Evolutionary conservation across 2,329 filamentous ascomycete genomes (phyloP), one percentile per base, ranked within the genome.

Genomic region (Alternaria consortialis): DNA sequence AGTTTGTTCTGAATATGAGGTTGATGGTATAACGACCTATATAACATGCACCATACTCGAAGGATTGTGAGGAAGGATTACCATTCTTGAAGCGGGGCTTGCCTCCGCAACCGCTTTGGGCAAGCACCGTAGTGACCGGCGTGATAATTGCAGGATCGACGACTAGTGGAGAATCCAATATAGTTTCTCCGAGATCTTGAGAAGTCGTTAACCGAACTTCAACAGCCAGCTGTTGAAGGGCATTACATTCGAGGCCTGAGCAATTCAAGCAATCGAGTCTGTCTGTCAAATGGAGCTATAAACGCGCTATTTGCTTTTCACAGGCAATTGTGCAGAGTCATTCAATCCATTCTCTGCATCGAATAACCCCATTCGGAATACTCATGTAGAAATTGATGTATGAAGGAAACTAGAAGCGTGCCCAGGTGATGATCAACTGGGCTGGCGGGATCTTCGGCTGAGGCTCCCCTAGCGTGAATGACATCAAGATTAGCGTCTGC

Each of bases 111-210:
- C 25, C 17, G 27, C 8, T 56, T 20, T 17, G 11, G 32, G 40
- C 13, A 56, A 39, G 39, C 46, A 34, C 53, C 52, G 12, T 32
- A 27, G 31, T 39, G 15, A 54, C 29, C 20, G 40, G 42, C 51
- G 20, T 32, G 20, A 46, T 20, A 29, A 32, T 40, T 39, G 46
- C 23, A 48, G 15, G n/a, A 47, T 54, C 36, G 20, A 40, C 11
- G 17, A 27, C 15, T 42, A 43, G 51, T 29, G 51, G 39, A 6
- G n/a, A 34, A 11, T 15, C 39, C 23, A 31, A 44, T 44, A 11
- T 53, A 53, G 23, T 25, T 53, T n/a, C 15, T 50, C 46, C 46
- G 46, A 25, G 27, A 25, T 6, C 31, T 36, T 9, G 20, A 27
- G 17, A 50, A 42, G 20, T 42, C 39, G 39, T 25, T 42, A 12